Evolutionary conservation across 305 asterid genomes (phyloP).

Genomic region (Solanum hybrid): DNA sequence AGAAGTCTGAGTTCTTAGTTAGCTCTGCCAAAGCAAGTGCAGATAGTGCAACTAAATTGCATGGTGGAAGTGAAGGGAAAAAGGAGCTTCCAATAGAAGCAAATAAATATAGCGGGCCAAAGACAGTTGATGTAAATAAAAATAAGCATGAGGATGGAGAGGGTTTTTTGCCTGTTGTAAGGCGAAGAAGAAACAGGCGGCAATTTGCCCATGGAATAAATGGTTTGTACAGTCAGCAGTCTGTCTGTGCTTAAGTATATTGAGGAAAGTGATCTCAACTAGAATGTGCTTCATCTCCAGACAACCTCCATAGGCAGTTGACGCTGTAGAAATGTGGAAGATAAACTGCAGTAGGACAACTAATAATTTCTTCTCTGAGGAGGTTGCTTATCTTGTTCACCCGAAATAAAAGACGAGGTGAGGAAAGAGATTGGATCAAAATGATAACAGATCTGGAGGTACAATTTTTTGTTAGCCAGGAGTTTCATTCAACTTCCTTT

Average conservation of each 20-base stretch:
- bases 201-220: conserved; percentile 54
- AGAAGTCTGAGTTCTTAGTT: conserved; percentile 40
- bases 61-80: conserved; percentile 53
- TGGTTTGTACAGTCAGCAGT: conserved; percentile 68
- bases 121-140: conserved; percentile 26
- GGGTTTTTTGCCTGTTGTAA: conserved; percentile 87
- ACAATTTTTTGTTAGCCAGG: neutral
- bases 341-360: conserved; percentile 2
- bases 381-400: neutral
- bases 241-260: conserved; percentile 77
- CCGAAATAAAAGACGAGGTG: neutral
- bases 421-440: neutral
- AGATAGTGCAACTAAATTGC: conserved; percentile 68
- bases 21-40: conserved; percentile 73
- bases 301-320: neutral
- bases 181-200: conserved; percentile 78
- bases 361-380: neutral
- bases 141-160: conserved; percentile 59
- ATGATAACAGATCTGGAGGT: neutral
- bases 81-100: conserved; percentile 21
- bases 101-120: conserved; percentile 20
- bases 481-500: neutral
- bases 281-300: neutral
- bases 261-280: conserved; percentile 22
- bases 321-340: neutral